Evolutionary conservation across 352 stramenopile species (phyloP).

Genomic region (Phytophthora pini): DNA sequence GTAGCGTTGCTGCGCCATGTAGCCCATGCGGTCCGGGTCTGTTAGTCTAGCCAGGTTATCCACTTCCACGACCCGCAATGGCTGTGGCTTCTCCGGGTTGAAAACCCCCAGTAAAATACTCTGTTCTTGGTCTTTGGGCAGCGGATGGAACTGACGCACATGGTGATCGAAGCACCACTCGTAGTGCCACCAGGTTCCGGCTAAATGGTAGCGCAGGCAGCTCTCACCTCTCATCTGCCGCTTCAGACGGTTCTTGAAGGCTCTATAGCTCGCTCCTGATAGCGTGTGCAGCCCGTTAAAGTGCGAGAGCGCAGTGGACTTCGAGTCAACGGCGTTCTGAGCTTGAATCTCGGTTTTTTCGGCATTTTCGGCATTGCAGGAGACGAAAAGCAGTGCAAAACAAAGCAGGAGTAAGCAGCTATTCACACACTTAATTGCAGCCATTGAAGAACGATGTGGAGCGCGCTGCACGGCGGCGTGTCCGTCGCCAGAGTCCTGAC

Average conservation of each 20-base stretch:
- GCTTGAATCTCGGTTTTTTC: constrained; percentile 24
- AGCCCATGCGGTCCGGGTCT: constrained; percentile 63
- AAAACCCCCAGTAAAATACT: constrained; percentile 59
- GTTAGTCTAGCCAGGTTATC: constrained; percentile 45
- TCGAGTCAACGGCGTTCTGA: not conserved
- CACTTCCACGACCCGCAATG: constrained; percentile 47
- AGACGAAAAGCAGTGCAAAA: constrained; percentile 21
- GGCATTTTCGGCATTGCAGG: constrained; percentile 2
- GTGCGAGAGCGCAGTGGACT: constrained; percentile 30
- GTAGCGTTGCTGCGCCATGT: constrained; percentile 66
- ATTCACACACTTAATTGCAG: constrained; percentile 15
- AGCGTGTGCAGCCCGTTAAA: constrained; percentile 69
- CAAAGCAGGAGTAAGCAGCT: constrained; percentile 21
- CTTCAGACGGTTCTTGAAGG: constrained; percentile 77
- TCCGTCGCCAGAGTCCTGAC: constrained; percentile 17
- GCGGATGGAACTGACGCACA: constrained; percentile 75
- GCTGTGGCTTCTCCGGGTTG: constrained; percentile 31
- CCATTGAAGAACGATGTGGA: not conserved
- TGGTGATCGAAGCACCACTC: constrained; percentile 81
- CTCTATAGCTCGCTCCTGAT: constrained; percentile 62
- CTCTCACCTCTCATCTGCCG: constrained; percentile 52
- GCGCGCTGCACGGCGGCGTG: constrained; percentile 1
- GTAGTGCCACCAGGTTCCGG: constrained; percentile 82
- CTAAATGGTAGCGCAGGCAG: constrained; percentile 71
- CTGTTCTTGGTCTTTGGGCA: constrained; percentile 21